Base-by-base conservation (phyloP, 164 flowering plant species). In the Echeveria elegans region DNA sequence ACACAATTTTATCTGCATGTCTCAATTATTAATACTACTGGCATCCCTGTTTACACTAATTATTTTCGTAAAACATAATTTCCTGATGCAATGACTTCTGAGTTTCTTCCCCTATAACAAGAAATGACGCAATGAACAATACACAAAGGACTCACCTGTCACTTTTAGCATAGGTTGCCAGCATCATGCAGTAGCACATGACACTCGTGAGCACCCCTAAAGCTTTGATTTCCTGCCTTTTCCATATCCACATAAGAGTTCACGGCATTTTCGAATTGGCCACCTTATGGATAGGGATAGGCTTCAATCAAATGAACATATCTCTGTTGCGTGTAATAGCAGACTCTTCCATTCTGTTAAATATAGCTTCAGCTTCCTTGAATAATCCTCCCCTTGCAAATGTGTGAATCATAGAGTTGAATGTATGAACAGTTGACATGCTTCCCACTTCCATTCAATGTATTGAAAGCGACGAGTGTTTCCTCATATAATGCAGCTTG, bases 391-490 rank as follows among this genome's bases (percentile, higher is more conserved):
- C 97, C 68, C 82, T 84, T 31, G 94, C 85, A 83, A 87, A 90
- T 12, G 79, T 65, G 58, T 77, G 80, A 73, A 90, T 79, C 67
- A 93, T 66, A 41, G 94, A 79, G 68, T 88, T 88, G 71, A 75
- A 93, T 47, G 97, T 85, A 69, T 90, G 91, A 73, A 84, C 66
- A 24, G 88, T 83, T 21, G 97, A 85, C 58, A 38, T 69, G 72
- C 89, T 87, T 23, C 94, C 97, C 68, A 90, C 81, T 81, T 93
- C 97, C 97, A 66, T 85, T 79, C 98, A 90, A 90, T 28, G 97
- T 86, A 74, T 93, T 90, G 68, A 93, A 86, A 12, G 91, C 87
- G 70, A 90, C 97, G 69, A 90, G 73, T 63, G 94, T 89, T 80
- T 93, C 98, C 79, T 90, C 97, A 75, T 93, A 93, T 70, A 89